Evolutionary conservation across 2,329 filamentous ascomycete genomes (phyloP).

Genomic region (Biscogniauxia sp.): DNA sequence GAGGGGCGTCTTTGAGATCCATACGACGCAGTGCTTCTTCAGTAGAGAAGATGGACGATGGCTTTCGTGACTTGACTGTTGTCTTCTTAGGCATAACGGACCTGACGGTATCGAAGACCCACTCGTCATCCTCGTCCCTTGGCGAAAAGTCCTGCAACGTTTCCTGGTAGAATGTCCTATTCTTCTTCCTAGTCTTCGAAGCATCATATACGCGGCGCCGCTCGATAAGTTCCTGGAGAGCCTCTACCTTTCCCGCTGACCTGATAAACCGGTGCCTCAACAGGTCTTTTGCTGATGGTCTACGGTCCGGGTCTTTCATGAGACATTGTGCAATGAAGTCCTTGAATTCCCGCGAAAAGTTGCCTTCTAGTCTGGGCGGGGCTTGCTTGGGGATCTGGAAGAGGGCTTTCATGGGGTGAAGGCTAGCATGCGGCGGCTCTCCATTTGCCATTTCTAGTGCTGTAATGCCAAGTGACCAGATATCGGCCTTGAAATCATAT

Average conservation of each 20-base stretch:
- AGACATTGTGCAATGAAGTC: slow-evolving; percentile 91
- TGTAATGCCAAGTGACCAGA: slow-evolving; percentile 90
- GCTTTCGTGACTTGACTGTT: slow-evolving; percentile 51
- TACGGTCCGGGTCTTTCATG: slow-evolving; percentile 83
- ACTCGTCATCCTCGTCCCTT: slow-evolving; percentile 73
- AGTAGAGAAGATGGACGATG: slow-evolving; percentile 55
- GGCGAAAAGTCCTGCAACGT: slow-evolving; percentile 72
- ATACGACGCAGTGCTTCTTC: slow-evolving; percentile 61
- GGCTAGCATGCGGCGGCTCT: slow-evolving; percentile 81
- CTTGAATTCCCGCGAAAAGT: slow-evolving; percentile 87
- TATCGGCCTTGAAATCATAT: slow-evolving; percentile 85
- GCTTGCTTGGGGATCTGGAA: slow-evolving; percentile 89
- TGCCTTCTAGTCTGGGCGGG: slow-evolving; percentile 79
- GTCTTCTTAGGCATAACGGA: slow-evolving; percentile 61
- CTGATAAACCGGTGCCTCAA: slow-evolving; percentile 86
- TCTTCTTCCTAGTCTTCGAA: slow-evolving; percentile 64
- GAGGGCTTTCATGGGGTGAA: slow-evolving; percentile 91
- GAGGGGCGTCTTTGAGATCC: slow-evolving; percentile 59
- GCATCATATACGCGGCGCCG: slow-evolving; percentile 81
- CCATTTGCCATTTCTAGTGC: slow-evolving; percentile 87
- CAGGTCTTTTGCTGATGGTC: slow-evolving; percentile 83
- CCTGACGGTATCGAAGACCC: slow-evolving; percentile 94
- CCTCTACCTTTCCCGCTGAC: slow-evolving; percentile 82
- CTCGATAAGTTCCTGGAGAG: slow-evolving; percentile 81
- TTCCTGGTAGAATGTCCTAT: slow-evolving; percentile 89